phyloP scores from a whole-genome alignment of 192 early-diverging fungal species.

The Backusella luteola region DNA sequence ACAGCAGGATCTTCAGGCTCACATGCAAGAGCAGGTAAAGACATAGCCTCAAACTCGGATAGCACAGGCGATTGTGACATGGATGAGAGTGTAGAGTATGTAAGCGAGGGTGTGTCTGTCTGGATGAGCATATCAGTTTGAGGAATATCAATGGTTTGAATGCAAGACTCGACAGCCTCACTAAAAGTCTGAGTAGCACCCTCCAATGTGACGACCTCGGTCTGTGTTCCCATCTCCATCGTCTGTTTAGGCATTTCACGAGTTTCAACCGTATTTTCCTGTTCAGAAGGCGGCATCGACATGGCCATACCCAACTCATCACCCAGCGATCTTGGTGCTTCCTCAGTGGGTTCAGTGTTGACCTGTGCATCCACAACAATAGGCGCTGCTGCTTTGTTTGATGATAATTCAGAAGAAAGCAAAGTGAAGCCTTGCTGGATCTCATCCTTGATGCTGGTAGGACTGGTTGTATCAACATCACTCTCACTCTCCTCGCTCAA shows the following conservation, averaged over 20 bases:
- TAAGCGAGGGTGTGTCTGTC: not conserved
- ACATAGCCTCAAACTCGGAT: conserved; percentile 23
- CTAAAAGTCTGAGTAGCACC: not conserved
- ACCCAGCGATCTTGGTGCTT: not conserved
- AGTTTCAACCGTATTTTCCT: not conserved
- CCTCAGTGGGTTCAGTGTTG: conserved; percentile 14
- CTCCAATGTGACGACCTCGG: not conserved
- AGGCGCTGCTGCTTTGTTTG: not conserved
- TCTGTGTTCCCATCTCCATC: not conserved
- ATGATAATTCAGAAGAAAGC: conserved; percentile 26
- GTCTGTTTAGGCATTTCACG: not conserved
- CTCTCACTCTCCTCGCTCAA: conserved; percentile 18
- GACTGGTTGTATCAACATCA: conserved; percentile 9
- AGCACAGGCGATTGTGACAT: conserved; percentile 23
- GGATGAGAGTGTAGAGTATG: conserved; percentile 4
- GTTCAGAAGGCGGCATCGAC: not conserved
- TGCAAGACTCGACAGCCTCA: not conserved
- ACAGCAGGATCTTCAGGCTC: not conserved
- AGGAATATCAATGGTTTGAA: not conserved
- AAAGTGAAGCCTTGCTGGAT: not conserved
- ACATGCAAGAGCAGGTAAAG: not conserved
- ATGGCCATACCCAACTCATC: conserved; percentile 14
- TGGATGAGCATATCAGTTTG: not conserved
- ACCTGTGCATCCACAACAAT: conserved; percentile 21
- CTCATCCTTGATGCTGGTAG: not conserved